Conservation (phyloP, 257 asterid genomes). For the Ajuga chamaepitys region DNA sequence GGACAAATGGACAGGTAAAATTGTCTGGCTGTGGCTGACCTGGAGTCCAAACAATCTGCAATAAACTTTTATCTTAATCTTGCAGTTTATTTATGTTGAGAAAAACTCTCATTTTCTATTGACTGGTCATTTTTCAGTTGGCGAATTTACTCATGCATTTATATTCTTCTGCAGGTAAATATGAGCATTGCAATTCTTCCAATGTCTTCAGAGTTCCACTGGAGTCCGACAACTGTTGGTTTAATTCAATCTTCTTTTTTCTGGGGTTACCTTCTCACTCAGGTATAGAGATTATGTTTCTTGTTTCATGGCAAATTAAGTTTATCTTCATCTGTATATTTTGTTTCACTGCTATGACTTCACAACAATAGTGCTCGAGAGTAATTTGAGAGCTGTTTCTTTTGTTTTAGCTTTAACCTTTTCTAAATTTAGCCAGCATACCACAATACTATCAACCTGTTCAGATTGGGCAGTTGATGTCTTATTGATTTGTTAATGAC, state of each 20-base stretch:
- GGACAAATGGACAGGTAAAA: background rate
- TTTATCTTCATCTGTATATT: background rate
- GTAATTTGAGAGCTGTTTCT: background rate
- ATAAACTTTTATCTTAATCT: background rate
- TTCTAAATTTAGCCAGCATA: background rate
- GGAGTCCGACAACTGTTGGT: slow-evolving; percentile 90
- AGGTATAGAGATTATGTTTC: slow-evolving; percentile 33
- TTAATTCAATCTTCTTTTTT: slow-evolving; percentile 81
- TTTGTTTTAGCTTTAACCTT: background rate
- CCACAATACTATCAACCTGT: background rate
- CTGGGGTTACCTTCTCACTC: slow-evolving; percentile 97
- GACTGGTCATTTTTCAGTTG: slow-evolving; percentile 2
- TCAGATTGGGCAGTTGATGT: slow-evolving; percentile 12
- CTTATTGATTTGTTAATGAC: slow-evolving; percentile 6
- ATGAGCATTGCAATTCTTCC: slow-evolving; percentile 98
- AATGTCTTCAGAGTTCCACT: slow-evolving; percentile 69
- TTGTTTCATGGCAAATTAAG: background rate
- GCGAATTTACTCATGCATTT: slow-evolving; percentile 23
- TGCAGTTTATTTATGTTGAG: background rate
- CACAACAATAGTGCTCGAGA: background rate
- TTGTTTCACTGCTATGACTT: background rate
- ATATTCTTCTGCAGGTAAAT: slow-evolving; percentile 55
- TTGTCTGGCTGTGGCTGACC: background rate
- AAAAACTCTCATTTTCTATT: background rate
- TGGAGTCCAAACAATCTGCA: background rate